These are phyloP conservation scores for Xylaria sp. DNA, from an alignment of 2,329 filamentous ascomycete genomes.

Conservation along the genomic window DNA sequence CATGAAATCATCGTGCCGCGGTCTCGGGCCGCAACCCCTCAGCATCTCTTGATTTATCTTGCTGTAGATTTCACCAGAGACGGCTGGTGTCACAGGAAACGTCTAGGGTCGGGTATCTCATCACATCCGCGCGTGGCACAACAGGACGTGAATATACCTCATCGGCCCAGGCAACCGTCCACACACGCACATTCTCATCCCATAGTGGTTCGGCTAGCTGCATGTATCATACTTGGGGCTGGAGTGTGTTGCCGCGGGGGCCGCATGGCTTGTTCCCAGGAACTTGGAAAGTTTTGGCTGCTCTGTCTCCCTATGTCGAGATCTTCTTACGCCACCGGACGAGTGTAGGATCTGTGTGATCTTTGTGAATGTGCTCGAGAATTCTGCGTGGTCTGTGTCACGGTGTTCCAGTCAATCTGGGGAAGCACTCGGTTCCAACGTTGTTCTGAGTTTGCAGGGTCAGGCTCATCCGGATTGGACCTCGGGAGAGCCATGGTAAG, in stretches of 20 bases:
- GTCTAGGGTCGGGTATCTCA: constrained; percentile 13
- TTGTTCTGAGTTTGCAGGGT: neutral
- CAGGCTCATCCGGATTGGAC: neutral
- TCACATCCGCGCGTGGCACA: constrained; percentile 26
- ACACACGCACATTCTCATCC: neutral
- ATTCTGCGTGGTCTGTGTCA: constrained; percentile 7
- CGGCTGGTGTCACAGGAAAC: constrained; percentile 13
- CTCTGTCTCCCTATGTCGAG: neutral
- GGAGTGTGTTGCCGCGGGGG: constrained; percentile 1
- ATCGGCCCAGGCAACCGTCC: constrained; percentile 19
- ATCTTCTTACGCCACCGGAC: neutral
- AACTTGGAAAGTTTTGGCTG: constrained; percentile 12
- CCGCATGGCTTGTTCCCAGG: constrained; percentile 15
- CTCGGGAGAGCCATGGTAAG: neutral
- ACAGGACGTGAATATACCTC: constrained; percentile 20
- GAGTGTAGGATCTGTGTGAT: constrained; percentile 10
- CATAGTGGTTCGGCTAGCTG: constrained; percentile 7
- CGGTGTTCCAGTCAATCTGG: constrained; percentile 5
- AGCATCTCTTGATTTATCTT: neutral
- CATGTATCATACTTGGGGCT: constrained; percentile 8
- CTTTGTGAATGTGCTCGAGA: neutral
- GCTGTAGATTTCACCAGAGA: neutral
- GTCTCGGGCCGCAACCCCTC: constrained; percentile 4
- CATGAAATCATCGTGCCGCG: constrained; percentile 20
- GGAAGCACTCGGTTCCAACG: constrained; percentile 1